Evolutionary conservation across 83 land plant species (phyloP).

Genomic region (Larix sibirica): DNA sequence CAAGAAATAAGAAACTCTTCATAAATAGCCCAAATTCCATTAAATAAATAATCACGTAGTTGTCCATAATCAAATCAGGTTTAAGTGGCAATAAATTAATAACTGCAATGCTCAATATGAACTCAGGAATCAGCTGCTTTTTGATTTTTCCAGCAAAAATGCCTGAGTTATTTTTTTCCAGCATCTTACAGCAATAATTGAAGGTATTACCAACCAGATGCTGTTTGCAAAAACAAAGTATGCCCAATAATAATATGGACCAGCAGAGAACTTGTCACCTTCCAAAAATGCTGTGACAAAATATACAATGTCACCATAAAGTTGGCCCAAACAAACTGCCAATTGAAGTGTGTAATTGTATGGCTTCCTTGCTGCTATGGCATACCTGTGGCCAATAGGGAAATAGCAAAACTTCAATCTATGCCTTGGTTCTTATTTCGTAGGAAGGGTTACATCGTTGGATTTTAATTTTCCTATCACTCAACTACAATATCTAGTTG

Average conservation of each 20-base stretch:
- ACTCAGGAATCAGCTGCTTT: constrained; percentile 9
- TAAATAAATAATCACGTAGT: not conserved
- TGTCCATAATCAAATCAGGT: not conserved
- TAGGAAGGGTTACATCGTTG: not conserved
- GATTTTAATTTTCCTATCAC: not conserved
- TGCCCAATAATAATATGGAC: constrained; percentile 60
- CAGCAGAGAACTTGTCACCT: constrained; percentile 63
- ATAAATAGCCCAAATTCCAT: not conserved
- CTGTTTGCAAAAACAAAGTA: constrained; percentile 69
- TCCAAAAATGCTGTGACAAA: constrained; percentile 59
- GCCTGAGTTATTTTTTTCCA: constrained; percentile 73
- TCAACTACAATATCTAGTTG: not conserved
- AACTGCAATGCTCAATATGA: constrained; percentile 23
- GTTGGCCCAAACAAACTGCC: constrained; percentile 63
- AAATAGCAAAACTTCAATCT: not conserved
- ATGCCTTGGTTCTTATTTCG: not conserved
- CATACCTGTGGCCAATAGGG: constrained; percentile 41
- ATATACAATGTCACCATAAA: constrained; percentile 75
- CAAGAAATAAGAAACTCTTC: constrained; percentile 3
- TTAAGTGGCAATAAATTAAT: constrained; percentile 16
- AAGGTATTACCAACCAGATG: constrained; percentile 72
- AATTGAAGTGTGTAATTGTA: constrained; percentile 75
- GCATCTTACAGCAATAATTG: constrained; percentile 49
- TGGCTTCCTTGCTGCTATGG: constrained; percentile 57
- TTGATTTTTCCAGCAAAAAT: constrained; percentile 29